Evolutionary conservation across 2,329 filamentous ascomycete genomes (phyloP), one percentile per base, ranked within the genome.

Genomic region (Elsinoe arachidis): DNA sequence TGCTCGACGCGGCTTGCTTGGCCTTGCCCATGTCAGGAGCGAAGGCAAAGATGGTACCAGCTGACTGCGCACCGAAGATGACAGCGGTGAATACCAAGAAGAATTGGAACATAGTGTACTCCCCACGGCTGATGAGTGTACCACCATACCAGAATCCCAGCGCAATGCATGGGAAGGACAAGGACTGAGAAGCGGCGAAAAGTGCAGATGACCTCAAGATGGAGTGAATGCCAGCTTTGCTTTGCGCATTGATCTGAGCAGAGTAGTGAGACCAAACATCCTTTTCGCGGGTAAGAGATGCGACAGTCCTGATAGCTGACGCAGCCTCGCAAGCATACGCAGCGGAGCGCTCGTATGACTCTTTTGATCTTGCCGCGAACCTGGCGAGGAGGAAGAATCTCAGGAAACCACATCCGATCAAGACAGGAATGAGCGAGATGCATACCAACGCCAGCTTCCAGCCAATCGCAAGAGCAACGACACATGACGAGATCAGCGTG

Each of bases 141-240:
- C 89, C 88, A 60, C 90, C 90, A 66, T 93, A 96, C 89, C 89
- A 96, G 76, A 96, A 96, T 1, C 87, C 90, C 3, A 96, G 81
- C 0, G 90, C 90, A 59, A 93, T 85, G 63, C 86, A 89, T 47
- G 90, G 77, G 74, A 95, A 95, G 60, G 88, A 82, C 59, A 95
- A 75, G 0, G 87, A 90, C 73, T 96, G 91, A 0, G 90, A 88
- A 1, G 84, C 80, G 0, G 91, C 90, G 67, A 95, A 97, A 4
- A 96, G 81, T 1, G 79, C 69, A 10, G 88, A 91, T 0, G 88
- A 90, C 66, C 84, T 86, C 60, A 90, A 70, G 33, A 96, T 81
- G 0, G 89, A 93, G 9, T 79, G 78, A 37, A 95, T 70, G 60
- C 87, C 88, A 47, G 77, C 76, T 56, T 78, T 80, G 52, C 84